Evolutionary conservation across 176 grass and related monocot genomes (phyloP).

Genomic region (Phragmites australis): DNA sequence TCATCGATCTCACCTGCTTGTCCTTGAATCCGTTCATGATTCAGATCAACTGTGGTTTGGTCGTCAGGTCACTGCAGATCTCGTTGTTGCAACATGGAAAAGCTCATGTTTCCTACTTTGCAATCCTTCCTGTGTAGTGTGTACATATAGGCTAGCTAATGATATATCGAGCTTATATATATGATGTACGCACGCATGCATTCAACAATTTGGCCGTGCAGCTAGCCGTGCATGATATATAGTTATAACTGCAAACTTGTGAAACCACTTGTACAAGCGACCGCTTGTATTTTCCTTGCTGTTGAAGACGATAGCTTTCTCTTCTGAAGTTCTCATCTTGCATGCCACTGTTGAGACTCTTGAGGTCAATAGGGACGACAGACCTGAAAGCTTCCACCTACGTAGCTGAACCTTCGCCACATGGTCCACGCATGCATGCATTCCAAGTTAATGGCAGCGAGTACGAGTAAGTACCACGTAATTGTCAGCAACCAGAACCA

Average conservation of each 20-base stretch:
- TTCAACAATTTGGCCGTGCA: constrained; percentile 1
- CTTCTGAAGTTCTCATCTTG: constrained; percentile 3
- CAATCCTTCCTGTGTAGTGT: neutral
- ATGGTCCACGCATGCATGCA: neutral
- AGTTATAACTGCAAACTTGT: neutral
- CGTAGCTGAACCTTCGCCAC: neutral
- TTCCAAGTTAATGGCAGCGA: neutral
- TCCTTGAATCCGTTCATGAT: constrained; percentile 13
- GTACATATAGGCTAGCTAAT: neutral
- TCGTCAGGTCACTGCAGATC: constrained; percentile 34
- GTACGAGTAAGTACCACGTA: neutral
- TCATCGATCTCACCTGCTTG: neutral
- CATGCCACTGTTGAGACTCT: neutral
- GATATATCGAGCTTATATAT: neutral
- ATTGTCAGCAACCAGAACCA: neutral
- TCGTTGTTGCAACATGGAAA: constrained; percentile 39
- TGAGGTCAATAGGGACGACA: neutral
- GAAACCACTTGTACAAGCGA: no score
- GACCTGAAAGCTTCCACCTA: constrained; percentile 3
- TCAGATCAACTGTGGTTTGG: neutral
- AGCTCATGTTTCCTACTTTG: neutral
- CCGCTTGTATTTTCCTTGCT: no score
- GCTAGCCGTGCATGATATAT: neutral
- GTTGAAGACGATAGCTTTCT: no score
- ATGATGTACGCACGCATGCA: neutral